Percentiles rank a stretch among this genome's conserved stretches.
Conservation (phyloP, 441 rosid genomes). For the Populus hybrid region DNA sequence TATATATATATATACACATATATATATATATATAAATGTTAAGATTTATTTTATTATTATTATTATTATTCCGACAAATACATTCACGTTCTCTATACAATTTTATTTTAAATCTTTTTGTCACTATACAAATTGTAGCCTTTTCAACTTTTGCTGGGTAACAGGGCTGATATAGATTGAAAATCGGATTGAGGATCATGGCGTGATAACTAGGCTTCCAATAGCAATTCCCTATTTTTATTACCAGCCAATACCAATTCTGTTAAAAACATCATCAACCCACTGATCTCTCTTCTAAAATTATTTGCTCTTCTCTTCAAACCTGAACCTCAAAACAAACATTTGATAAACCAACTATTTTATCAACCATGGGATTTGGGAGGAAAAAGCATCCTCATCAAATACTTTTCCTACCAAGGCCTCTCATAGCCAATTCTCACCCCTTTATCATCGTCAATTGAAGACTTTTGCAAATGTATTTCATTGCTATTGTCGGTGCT, state of each 20-base stretch:
- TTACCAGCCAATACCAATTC: neutral
- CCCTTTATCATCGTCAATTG: too few relatives aligned
- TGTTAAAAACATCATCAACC: too few relatives aligned
- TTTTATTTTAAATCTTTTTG: too few relatives aligned
- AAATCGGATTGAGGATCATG: neutral
- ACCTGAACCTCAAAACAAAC: neutral
- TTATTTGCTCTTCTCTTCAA: too few relatives aligned
- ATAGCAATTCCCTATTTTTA: neutral
- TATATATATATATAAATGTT: too few relatives aligned
- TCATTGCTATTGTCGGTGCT: constrained; percentile 81
- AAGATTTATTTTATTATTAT: too few relatives aligned
- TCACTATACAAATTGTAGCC: too few relatives aligned
- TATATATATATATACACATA: too few relatives aligned
- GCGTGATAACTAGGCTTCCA: neutral
- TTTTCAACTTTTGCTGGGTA: constrained; percentile 27
- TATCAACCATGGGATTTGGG: constrained; percentile 33
- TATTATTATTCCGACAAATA: too few relatives aligned
- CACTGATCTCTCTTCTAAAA: too few relatives aligned
- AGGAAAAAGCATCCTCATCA: constrained; percentile 31
- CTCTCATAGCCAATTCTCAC: constrained; percentile 40
- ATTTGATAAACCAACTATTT: too few relatives aligned
- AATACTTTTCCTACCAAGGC: constrained; percentile 18
- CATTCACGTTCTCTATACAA: too few relatives aligned
- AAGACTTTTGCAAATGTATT: constrained; percentile 84
- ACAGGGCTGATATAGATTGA: constrained; percentile 53